Base-by-base conservation (phyloP, 2,329 filamentous ascomycete species). In the Diaporthe citri region DNA sequence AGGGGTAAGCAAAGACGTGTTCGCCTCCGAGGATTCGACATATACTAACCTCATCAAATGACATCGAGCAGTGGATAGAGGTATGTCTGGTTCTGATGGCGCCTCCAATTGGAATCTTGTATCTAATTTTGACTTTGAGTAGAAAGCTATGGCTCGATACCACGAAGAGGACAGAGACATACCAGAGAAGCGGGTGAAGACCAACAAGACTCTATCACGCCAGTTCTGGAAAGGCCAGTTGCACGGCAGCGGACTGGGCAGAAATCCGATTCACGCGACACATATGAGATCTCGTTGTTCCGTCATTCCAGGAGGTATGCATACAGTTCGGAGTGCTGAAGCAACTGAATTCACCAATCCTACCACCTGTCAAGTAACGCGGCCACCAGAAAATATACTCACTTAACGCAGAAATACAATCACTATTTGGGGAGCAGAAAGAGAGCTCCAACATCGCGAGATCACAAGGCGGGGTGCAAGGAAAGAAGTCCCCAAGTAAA, bases 201-300 rank as follows among this genome's bases (percentile, higher is more conserved):
- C 69, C 2, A 67, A 39, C 15, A 17, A 36, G 0, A 75, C 70
- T 1, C 20, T 75, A 2, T 73, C 73, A 1, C 69, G 73, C 2
- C 59, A 75, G 51, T 41, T 51, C 22, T 75, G 73, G 73, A 55
- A 36, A 22, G 73, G 73, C 31, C 69, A 75, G 17, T 10, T 73
- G 9, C 73, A 73, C 20, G 59, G 73, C 6, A 59, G 60, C 22
- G 69, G 73, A 2, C 28, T 43, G 2, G 70, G 59, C 15, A 75
- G 60, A 51, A 73, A 25, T 13, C 57, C 69, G 1, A 55, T 66
- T 1, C 57, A 73, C 39, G 48, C 73, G 4, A 43, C 69, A 4
- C 73, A 75, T 4, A 73, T 75, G 73, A 66, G 73, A 15, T 22
- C 73, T n/a, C 39, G 73, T 1, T 73, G 69, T 20, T 67, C 51